Conservation (phyloP, 1,139 yeast genomes). For the Petasospora rhodanensis region DNA sequence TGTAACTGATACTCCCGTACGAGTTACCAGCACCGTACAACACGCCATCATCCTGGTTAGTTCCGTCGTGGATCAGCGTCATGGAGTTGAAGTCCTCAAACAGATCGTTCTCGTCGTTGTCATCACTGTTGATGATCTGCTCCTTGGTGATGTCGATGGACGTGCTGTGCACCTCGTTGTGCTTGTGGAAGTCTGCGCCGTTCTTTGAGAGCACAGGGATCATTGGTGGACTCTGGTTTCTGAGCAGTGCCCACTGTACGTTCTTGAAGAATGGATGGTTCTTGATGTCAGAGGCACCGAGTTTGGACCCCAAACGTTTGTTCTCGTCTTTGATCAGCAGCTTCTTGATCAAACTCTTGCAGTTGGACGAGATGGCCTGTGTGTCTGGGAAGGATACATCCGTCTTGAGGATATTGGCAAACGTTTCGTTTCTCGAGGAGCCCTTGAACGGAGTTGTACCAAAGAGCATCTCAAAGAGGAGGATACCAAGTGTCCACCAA, state of each 20-base stretch:
- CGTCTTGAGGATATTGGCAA: constrained; percentile 77
- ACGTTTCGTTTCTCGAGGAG: constrained; percentile 77
- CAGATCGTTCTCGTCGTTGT: constrained; percentile 54
- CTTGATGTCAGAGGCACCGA: constrained; percentile 93
- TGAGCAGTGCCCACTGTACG: constrained; percentile 89
- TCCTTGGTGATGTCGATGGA: constrained; percentile 31
- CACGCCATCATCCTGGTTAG: constrained; percentile 38
- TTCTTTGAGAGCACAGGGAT: constrained; percentile 76
- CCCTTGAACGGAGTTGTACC: constrained; percentile 98
- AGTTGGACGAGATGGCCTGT: constrained; percentile 61
- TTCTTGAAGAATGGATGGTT: constrained; percentile 85
- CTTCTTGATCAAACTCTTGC: constrained; percentile 77
- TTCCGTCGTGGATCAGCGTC: constrained; percentile 74
- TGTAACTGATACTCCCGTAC: constrained; percentile 65
- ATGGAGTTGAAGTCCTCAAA: constrained; percentile 86
- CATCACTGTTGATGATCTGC: constrained; percentile 30
- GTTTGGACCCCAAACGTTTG: constrained; percentile 81
- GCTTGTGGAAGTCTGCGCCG: constrained; percentile 38
- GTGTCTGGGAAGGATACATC: constrained; percentile 71
- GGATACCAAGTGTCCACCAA: constrained; percentile 98
- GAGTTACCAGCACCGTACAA: constrained; percentile 48
- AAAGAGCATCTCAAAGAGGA: constrained; percentile 87
- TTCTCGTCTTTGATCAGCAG: constrained; percentile 82
- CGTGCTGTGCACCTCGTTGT: constrained; percentile 21
- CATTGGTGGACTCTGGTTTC: constrained; percentile 94